Percentiles rank a stretch among this genome's conserved stretches.
phyloP scores from a whole-genome alignment of 306 rosid genomes.

The Cicer arietinum region DNA sequence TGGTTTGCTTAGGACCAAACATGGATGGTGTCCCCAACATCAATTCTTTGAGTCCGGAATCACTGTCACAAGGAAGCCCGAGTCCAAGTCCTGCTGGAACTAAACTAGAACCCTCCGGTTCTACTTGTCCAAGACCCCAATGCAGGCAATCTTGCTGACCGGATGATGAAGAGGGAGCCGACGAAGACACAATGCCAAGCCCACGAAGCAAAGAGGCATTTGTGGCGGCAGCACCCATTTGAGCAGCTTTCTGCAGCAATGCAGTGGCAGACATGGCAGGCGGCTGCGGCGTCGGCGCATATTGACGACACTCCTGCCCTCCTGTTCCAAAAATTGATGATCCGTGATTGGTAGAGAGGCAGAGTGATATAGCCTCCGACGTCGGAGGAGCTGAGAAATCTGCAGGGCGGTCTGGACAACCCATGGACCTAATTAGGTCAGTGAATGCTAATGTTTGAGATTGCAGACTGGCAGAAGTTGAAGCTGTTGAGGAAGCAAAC shows the following conservation, averaged over 20 bases:
- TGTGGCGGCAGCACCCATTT: constrained; percentile 82
- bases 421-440: constrained; percentile 64
- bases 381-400: constrained; percentile 63
- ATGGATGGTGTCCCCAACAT: constrained; percentile 78
- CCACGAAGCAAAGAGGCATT: constrained; percentile 79
- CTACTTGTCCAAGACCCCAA: constrained; percentile 63
- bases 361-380: constrained; percentile 71
- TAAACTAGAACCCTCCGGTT: constrained; percentile 50
- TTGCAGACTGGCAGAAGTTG: constrained; percentile 59
- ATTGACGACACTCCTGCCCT: constrained; percentile 70
- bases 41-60: constrained; percentile 78
- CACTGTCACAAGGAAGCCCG: constrained; percentile 70
- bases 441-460: constrained; percentile 62
- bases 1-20: constrained; percentile 89
- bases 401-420: constrained; percentile 52
- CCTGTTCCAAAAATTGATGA: constrained; percentile 69
- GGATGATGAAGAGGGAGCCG: constrained; percentile 54
- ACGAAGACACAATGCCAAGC: constrained; percentile 72
- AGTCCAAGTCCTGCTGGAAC: constrained; percentile 73
- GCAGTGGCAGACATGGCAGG: constrained; percentile 96
- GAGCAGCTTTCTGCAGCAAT: constrained; percentile 92
- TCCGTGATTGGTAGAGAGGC: constrained; percentile 72
- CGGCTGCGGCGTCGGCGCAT: constrained; percentile 65
- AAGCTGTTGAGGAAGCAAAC: constrained; percentile 67
- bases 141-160: constrained; percentile 59